Evolutionary conservation across 805 yeast genomes (phyloP), one percentile per base, ranked within the genome.

Genomic region (Cyberlindnera samutprakarnensis): DNA sequence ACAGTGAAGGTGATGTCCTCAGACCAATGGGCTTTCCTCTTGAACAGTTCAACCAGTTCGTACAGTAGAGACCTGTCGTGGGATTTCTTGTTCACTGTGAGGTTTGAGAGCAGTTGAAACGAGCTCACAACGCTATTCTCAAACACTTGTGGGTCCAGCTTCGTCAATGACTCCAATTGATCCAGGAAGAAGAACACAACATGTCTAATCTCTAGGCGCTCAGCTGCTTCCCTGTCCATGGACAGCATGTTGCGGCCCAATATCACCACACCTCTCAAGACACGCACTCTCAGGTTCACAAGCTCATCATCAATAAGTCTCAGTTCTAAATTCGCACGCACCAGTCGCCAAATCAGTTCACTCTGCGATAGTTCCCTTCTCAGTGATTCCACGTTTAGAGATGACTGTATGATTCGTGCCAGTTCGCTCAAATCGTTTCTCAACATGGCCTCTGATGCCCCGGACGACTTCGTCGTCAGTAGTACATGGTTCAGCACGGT

Each of bases 221-320:
- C 56, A 5, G 64, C 55, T 5, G 49, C 32, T 5, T 37, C 45
- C 19, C 57, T 53, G 23, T 57, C 54, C 23, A 51, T 41, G 2
- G 59, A 61, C 1, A 66, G 58, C 16, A 71, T 40, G 42, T 72
- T 74, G 37, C 81, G 53, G 18, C 64, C 52, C n/a, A 74, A 34
- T n/a, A 75, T 39, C 1, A 72, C 34, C 1, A 64, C 41, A 2
- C 76, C 81, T 43, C 78, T 55, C 4, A 66, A 33, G 3, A 64
- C 39, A 26, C 79, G 53, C 6, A 54, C 37, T 7, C 44, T 37
- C 5, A 37, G 25, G 2, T 18, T 38, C 6, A 37, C 18, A 4
- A n/a, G 18, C 0, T 30, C 26, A 27, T 36, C 38, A 5, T n/a
- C 7, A 0, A 19, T 18, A 2, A 36, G 4, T 2, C 22, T 12